These are phyloP conservation scores for Primulina eburnea DNA, from an alignment of 257 asterid genomes.

Conservation along the genomic window DNA sequence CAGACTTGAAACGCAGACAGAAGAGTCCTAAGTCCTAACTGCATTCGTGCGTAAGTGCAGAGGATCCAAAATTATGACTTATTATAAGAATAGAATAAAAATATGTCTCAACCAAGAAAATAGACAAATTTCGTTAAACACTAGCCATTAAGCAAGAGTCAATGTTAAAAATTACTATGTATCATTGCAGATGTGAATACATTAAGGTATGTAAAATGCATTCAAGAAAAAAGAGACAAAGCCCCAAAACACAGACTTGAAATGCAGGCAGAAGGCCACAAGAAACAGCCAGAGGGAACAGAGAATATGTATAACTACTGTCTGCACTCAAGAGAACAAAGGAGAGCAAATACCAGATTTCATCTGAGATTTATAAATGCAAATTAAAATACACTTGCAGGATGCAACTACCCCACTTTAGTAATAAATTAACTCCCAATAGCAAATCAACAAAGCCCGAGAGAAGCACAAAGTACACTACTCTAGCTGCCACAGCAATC, in stretches of 20 bases:
- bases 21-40: constrained; percentile 15
- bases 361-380: constrained; percentile 7
- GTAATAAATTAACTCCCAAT: constrained; percentile 28
- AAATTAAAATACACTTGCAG: constrained; percentile 24
- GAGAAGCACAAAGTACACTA: constrained; percentile 17
- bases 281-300: constrained; percentile 15
- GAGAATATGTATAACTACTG: background rate
- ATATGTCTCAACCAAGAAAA: background rate
- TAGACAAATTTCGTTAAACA: background rate
- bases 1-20: constrained; percentile 15
- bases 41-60: background rate
- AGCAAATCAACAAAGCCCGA: constrained; percentile 28
- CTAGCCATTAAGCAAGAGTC: background rate
- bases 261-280: constrained; percentile 27
- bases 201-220: background rate
- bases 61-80: constrained; percentile 14
- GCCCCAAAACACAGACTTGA: constrained; percentile 6
- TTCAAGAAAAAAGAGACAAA: constrained; percentile 24
- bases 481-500: constrained; percentile 19
- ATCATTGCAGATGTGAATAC: background rate
- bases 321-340: constrained; percentile 25
- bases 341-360: constrained; percentile 20
- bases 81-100: background rate
- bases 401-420: constrained; percentile 30
- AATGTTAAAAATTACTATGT: background rate